Conservation (phyloP, 1,284 basidiomycete species). For the Vanrija sp. region DNA sequence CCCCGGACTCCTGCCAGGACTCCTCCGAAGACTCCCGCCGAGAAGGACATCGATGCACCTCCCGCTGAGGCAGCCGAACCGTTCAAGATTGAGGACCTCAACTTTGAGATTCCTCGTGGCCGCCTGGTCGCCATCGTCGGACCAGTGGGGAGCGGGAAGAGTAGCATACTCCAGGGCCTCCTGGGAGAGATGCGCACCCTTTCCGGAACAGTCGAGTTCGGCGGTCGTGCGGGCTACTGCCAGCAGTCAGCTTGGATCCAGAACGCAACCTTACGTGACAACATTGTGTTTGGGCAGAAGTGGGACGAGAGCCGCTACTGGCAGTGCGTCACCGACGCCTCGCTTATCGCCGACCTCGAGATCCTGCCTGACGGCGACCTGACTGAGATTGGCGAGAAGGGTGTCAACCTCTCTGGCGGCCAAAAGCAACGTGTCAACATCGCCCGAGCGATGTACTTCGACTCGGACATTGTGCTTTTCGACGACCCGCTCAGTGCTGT, state of each 20-base stretch:
- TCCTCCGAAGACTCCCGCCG: conserved; percentile 1
- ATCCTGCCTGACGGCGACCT: conserved; percentile 69
- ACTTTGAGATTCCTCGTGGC: conserved; percentile 58
- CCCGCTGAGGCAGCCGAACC: conserved; percentile 25
- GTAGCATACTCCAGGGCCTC: conserved; percentile 62
- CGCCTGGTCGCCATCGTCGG: conserved; percentile 64
- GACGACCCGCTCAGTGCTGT: conserved; percentile 76
- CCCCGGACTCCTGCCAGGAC: neutral
- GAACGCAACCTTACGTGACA: conserved; percentile 62
- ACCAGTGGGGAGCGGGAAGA: conserved; percentile 57
- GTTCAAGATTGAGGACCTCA: conserved; percentile 58
- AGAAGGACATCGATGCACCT: neutral
- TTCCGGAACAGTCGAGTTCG: conserved; percentile 58
- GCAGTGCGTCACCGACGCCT: conserved; percentile 61
- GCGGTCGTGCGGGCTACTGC: conserved; percentile 73
- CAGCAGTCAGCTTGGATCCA: conserved; percentile 80
- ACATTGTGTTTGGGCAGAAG: conserved; percentile 62
- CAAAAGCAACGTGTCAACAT: conserved; percentile 55
- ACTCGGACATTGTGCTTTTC: conserved; percentile 78
- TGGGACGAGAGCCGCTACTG: conserved; percentile 68
- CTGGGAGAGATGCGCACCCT: conserved; percentile 68
- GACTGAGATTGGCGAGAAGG: conserved; percentile 54
- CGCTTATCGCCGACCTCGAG: conserved; percentile 64
- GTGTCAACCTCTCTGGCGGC: conserved; percentile 48
- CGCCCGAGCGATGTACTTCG: conserved; percentile 77